A percentile compares a stretch with the other conserved stretches of the same genome.
These are phyloP conservation scores for Eimeria sp. DNA, from an alignment of 169 alveolate genomes.

Conservation along the genomic window DNA sequence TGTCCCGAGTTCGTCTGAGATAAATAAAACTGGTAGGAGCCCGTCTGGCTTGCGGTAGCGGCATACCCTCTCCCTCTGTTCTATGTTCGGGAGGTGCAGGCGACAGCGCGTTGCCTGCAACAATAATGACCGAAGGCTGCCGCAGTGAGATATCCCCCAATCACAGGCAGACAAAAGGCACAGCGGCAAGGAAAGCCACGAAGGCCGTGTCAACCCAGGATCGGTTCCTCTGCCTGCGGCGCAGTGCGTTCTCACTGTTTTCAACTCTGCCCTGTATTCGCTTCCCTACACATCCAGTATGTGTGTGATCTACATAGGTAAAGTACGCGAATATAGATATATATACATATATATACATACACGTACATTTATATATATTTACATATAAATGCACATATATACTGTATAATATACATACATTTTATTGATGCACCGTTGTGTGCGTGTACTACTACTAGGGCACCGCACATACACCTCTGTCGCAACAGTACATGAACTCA, in stretches of 20 bases:
- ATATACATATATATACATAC: not conserved
- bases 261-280: not conserved
- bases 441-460: not conserved
- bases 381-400: not conserved
- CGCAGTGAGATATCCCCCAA: constrained; percentile 20
- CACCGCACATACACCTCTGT: not conserved
- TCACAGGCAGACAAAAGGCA: not conserved
- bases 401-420: too few relatives aligned
- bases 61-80: constrained; percentile 45
- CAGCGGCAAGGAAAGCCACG: not conserved
- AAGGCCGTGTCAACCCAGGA: not conserved
- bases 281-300: not conserved
- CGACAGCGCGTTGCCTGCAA: constrained; percentile 1
- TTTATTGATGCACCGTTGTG: not conserved
- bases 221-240: not conserved
- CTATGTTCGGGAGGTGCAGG: constrained; percentile 30
- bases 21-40: constrained; percentile 17
- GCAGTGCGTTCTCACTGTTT: not conserved
- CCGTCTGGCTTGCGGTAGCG: not conserved
- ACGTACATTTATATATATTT: too few relatives aligned
- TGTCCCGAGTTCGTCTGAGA: constrained; percentile 38
- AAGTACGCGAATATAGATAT: not conserved
- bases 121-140: constrained; percentile 10
- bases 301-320: not conserved
- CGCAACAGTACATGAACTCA: not conserved